A percentile compares a stretch with the other conserved stretches of the same genome.
Conservation (phyloP, 2,329 filamentous ascomycete species). For the Venturia aucupariae region DNA sequence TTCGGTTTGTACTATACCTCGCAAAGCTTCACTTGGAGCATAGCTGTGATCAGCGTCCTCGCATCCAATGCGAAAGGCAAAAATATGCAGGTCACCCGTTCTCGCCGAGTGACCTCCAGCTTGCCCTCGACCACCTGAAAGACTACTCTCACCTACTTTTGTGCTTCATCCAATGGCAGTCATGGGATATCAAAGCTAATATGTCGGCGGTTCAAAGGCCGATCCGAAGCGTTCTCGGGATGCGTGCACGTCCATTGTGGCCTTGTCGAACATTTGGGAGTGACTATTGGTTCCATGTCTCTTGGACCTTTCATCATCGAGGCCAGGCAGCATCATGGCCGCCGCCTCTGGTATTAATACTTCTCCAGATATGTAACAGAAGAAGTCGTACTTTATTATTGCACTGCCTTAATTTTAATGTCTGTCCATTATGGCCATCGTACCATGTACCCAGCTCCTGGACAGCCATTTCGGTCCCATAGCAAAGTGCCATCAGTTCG, state of each 20-base stretch:
- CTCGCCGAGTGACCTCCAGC: too few species aligned
- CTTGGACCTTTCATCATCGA: too few species aligned
- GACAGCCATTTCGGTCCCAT: conserved; percentile 4
- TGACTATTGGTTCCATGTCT: not conserved
- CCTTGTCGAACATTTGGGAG: not conserved
- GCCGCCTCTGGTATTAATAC: too few species aligned
- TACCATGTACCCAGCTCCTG: not conserved
- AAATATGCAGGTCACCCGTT: too few species aligned
- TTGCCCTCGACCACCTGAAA: too few species aligned
- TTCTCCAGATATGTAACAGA: not conserved
- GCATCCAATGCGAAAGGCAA: not conserved
- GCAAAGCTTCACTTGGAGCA: too few species aligned
- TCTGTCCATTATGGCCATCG: not conserved
- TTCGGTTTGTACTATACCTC: too few species aligned
- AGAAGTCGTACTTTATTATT: not conserved
- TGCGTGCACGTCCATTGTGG: not conserved
- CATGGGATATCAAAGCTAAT: not conserved
- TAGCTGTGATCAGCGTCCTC: not conserved
- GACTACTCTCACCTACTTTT: not conserved
- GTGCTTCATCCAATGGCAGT: not conserved
- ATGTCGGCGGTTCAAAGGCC: not conserved
- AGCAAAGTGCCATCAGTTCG: conserved; percentile 2
- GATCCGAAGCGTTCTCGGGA: not conserved
- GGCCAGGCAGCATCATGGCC: too few species aligned
- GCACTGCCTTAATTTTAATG: not conserved